Evolutionary conservation across 2,329 filamentous ascomycete species (phyloP).

Genomic region (Domatiomyces globalis): DNA sequence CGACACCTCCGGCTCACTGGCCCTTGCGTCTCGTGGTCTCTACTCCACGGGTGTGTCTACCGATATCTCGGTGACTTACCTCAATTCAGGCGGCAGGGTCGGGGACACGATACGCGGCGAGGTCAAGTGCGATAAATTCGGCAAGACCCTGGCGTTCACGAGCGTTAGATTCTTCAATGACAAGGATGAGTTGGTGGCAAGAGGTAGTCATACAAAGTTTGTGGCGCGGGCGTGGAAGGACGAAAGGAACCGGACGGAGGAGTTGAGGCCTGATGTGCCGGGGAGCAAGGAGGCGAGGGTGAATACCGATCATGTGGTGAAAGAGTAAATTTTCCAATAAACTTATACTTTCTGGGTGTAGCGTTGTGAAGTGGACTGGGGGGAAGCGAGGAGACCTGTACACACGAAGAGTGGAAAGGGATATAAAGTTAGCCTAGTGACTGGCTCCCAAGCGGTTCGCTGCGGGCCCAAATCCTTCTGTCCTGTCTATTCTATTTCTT

Average conservation of each 20-base stretch:
- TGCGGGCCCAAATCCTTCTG: too few relatives aligned
- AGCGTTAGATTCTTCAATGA: slow-evolving; percentile 46
- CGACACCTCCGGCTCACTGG: slow-evolving; percentile 52
- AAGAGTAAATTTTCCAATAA: neutral
- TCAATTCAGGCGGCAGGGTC: slow-evolving; percentile 48
- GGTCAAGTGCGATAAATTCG: slow-evolving; percentile 52
- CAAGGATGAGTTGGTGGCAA: slow-evolving; percentile 46
- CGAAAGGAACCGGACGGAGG: slow-evolving; percentile 45
- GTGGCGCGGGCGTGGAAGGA: slow-evolving; percentile 49
- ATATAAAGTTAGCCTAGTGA: too few relatives aligned
- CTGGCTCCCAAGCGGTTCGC: too few relatives aligned
- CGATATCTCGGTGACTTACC: slow-evolving; percentile 52
- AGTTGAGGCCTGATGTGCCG: slow-evolving; percentile 32
- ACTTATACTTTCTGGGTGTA: neutral
- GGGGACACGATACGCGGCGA: slow-evolving; percentile 48
- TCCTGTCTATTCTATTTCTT: too few relatives aligned
- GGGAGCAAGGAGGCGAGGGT: slow-evolving; percentile 7
- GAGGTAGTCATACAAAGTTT: slow-evolving; percentile 55
- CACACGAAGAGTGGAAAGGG: too few relatives aligned
- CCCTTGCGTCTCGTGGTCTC: slow-evolving; percentile 50
- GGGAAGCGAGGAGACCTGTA: too few relatives aligned
- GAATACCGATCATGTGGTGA: neutral
- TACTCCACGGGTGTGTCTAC: slow-evolving; percentile 54
- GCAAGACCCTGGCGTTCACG: slow-evolving; percentile 52
- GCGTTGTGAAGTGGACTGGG: neutral